phyloP scores from a whole-genome alignment of 805 yeast species.

The Cyberlindnera maclurae region DNA sequence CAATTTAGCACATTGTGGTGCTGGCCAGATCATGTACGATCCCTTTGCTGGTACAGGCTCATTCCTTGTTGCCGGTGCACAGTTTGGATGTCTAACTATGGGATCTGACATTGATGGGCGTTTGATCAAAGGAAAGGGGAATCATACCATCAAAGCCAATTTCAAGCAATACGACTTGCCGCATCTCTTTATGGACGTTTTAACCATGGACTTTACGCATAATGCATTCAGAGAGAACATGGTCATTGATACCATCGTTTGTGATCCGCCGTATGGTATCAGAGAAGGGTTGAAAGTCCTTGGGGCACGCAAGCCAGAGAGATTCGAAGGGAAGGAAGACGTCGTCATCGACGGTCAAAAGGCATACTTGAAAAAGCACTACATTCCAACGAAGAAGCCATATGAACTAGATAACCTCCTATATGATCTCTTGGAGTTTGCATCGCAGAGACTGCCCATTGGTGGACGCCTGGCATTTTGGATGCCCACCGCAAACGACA shows the following conservation, averaged over 20 bases:
- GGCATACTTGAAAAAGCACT: constrained; percentile 73
- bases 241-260: constrained; percentile 69
- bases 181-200: constrained; percentile 57
- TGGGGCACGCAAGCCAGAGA: constrained; percentile 69
- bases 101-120: constrained; percentile 93
- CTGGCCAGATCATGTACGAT: constrained; percentile 70
- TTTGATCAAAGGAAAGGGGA: constrained; percentile 61
- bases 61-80: constrained; percentile 80
- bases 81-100: constrained; percentile 69
- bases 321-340: constrained; percentile 65
- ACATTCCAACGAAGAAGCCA: constrained; percentile 89
- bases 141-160: constrained; percentile 52
- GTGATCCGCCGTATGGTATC: constrained; percentile 98
- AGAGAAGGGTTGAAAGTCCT: constrained; percentile 91
- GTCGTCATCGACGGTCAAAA: constrained; percentile 71
- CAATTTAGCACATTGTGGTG: constrained; percentile 70
- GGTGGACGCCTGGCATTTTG: constrained; percentile 86
- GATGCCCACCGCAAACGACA: constrained; percentile 97
- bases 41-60: constrained; percentile 98
- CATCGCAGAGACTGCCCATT: constrained; percentile 62
- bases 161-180: constrained; percentile 66
- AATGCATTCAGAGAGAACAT: constrained; percentile 64
- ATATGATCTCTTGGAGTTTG: constrained; percentile 69
- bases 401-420: constrained; percentile 71
- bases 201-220: constrained; percentile 94